Evolutionary conservation across 352 stramenopile species (phyloP).

Genomic region (Pythium aquatile): DNA sequence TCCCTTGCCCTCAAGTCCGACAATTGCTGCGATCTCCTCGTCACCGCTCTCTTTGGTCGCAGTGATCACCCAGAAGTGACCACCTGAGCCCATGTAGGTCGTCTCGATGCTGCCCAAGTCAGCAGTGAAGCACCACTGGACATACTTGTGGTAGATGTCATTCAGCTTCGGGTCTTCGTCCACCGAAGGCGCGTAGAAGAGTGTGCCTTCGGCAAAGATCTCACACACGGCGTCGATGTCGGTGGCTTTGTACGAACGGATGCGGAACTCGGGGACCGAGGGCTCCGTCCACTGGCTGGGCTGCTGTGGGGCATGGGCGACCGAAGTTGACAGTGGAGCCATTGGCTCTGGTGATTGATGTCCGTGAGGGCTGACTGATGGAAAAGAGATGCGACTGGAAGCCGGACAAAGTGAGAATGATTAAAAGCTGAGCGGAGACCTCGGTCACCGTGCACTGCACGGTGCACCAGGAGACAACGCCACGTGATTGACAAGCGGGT

Average conservation of each 20-base stretch:
- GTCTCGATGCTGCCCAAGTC: conserved; percentile 8
- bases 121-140: background rate
- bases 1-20: conserved; percentile 30
- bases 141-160: background rate
- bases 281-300: background rate
- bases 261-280: background rate
- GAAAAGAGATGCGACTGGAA: too few relatives aligned
- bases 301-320: background rate
- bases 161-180: background rate
- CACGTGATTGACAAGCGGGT: too few relatives aligned
- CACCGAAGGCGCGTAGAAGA: conserved; percentile 3
- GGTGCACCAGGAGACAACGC: too few relatives aligned
- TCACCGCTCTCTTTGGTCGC: background rate
- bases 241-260: conserved; percentile 2
- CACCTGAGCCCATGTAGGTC: conserved; percentile 7
- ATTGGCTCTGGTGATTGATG: background rate
- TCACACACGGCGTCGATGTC: conserved; percentile 8
- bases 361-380: background rate
- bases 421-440: too few relatives aligned
- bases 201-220: conserved; percentile 13
- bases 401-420: too few relatives aligned
- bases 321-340: background rate
- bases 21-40: conserved; percentile 27
- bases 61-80: conserved; percentile 38
- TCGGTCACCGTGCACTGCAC: too few relatives aligned